phyloP scores from a whole-genome alignment of 805 yeast species.

The Komagataella phaffii region DNA sequence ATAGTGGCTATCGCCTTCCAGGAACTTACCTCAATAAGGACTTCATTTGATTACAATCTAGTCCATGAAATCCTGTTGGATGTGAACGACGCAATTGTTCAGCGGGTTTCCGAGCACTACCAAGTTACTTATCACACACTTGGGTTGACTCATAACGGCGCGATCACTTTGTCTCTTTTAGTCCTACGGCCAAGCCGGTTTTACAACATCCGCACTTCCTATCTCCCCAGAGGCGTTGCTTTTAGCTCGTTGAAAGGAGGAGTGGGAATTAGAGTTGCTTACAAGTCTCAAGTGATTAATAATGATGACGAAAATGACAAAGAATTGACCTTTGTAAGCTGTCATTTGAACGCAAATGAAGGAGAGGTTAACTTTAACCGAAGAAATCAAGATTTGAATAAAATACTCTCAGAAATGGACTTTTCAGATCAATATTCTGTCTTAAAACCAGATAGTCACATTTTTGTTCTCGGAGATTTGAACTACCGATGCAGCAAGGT shows the following conservation, averaged over 20 bases:
- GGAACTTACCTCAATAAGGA: conserved; percentile 44
- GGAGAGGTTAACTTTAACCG: conserved; percentile 31
- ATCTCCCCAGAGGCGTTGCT: conserved; percentile 40
- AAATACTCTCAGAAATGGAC: conserved; percentile 37
- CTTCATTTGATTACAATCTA: conserved; percentile 29
- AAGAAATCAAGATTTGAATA: conserved; percentile 40
- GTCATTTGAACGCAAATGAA: conserved; percentile 74
- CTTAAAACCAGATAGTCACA: conserved; percentile 38
- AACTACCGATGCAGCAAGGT: conserved; percentile 50
- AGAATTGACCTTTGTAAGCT: conserved; percentile 47
- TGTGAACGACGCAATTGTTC: conserved; percentile 21
- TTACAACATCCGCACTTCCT: conserved; percentile 14
- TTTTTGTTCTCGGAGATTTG: conserved; percentile 74
- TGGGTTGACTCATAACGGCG: conserved; percentile 36
- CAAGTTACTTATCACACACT: conserved; percentile 25
- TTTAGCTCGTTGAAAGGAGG: conserved; percentile 68
- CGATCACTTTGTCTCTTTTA: conserved; percentile 40
- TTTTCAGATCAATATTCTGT: conserved; percentile 45
- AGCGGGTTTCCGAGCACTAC: conserved; percentile 22
- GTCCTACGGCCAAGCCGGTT: conserved; percentile 23
- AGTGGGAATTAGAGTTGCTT: conserved; percentile 40
- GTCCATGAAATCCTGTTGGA: conserved; percentile 24
- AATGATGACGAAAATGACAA: conserved; percentile 8
- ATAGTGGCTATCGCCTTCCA: conserved; percentile 53
- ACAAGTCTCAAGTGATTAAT: conserved; percentile 6